Evolutionary conservation across 495 filamentous ascomycete species (phyloP), one percentile per base, ranked within the genome.

Genomic region (Entonaema liquescens): DNA sequence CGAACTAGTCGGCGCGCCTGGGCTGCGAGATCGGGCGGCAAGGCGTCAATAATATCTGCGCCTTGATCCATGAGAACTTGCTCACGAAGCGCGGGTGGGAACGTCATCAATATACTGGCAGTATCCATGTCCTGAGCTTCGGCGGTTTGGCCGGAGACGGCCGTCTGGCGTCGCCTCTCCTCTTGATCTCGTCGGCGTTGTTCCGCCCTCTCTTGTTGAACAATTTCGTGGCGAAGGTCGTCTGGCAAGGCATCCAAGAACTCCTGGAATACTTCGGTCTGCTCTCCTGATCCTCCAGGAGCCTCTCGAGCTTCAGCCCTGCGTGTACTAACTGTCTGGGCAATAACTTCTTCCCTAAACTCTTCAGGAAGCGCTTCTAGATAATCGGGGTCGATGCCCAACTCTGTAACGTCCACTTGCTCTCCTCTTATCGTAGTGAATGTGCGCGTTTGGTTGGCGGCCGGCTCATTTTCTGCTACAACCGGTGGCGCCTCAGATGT

Each of bases 281-380:
- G 89, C 76, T 96, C 91, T 33, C 93, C 94, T 44, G 91, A 87
- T 12, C 59, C 74, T n/a, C 76, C 71, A 7, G 78, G 78, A n/a
- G 84, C 85, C 31, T 85, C 84, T 15, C 88, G 87, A 66, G 92
- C 92, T 78, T 93, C 87, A 6, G 91, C 90, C 71, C 95, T 90
- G 57, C 95, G 89, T 58, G 95, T 88, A 49, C 90, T 90, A 67
- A 96, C 83, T 59, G 97, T 93, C 50, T 92, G 88, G 79, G 94
- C 93, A 40, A 99, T 90, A 28, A 98, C 95, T 76, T 99, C 95
- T 78, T 98, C 95, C 28, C 95, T 87, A 55, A 98, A 88, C 42
- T 98, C 95, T 65, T 99, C 95, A 0, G 95, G 95, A 17, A 99
- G 83, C 38, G 93, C 96, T 60, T 95, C 93, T 2, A 99, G 87